Evolutionary conservation across 495 filamentous ascomycete genomes (phyloP), one percentile per base, ranked within the genome.

Genomic region (Parmelia sp.): DNA sequence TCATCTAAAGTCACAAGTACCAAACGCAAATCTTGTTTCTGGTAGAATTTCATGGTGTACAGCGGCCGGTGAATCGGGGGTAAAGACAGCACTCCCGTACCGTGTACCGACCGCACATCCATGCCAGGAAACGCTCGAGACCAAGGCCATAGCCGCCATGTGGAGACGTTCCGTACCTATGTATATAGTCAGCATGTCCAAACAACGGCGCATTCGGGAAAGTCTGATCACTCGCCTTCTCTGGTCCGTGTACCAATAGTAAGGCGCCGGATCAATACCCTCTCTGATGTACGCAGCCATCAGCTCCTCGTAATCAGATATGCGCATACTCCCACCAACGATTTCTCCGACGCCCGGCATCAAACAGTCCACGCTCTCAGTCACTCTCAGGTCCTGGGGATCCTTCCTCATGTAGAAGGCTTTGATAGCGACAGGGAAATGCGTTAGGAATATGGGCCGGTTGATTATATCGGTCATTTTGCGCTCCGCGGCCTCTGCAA

Each of bases 191-290:
- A 78, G 72, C 53, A 67, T 68, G 42, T 27, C 23, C 17, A 35
- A 29, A 57, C 21, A n/a, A 56, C 31, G 55, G 49, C 3, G 49
- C 27, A 15, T 25, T 31, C 11, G 39, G 31, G 31, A 31, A 53
- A 31, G 49, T 15, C 14, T 5, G 7, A 31, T 4, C 19, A 89
- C 91, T 83, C 77, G 95, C 90, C 96, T 96, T 70, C 94, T 82
- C 85, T 96, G 91, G 77, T 98, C 94, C 14, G 91, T 97, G 80
- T 96, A 99, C 94, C 94, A 98, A 83, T 96, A 98, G 77, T 98
- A 98, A 19, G 89, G 87, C 72, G 84, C 84, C 35, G 89, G 85
- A 58, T 87, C 85, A 72, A 98, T 96, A 57, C 86, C 89, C 74
- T 96, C 88, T 65, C 89, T 83, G 77, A 89, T 84, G 75, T 95